phyloP scores from a whole-genome alignment of 257 asterid genomes.

The Solanum gandarillasii region DNA sequence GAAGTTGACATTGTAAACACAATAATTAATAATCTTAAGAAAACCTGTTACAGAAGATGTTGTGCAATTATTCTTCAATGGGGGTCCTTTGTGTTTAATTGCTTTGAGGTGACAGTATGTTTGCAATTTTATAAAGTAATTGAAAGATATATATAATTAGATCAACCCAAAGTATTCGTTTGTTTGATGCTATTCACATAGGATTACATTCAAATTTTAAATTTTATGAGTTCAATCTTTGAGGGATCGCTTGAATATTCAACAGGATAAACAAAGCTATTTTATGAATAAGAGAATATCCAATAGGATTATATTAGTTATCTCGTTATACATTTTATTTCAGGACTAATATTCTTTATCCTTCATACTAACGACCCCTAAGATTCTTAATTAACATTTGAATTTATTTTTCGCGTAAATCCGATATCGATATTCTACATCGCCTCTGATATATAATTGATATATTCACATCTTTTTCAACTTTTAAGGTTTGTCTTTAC shows the following conservation, averaged over 20 bases:
- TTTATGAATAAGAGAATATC: background rate
- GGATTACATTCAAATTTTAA: background rate
- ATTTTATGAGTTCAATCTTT: background rate
- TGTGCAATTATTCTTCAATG: background rate
- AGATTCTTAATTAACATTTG: background rate
- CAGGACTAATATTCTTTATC: too few relatives aligned
- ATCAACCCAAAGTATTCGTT: background rate
- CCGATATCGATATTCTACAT: background rate
- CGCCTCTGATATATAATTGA: too few relatives aligned
- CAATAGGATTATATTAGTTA: too few relatives aligned
- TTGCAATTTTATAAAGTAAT: background rate
- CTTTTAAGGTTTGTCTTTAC: background rate
- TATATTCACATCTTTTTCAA: background rate
- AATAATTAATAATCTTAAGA: background rate
- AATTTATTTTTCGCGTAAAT: background rate
- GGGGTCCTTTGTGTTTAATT: background rate
- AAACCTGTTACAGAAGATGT: background rate
- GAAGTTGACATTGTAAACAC: background rate
- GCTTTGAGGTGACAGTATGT: background rate
- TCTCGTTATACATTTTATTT: too few relatives aligned
- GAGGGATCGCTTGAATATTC: fast-evolving
- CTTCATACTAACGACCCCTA: too few relatives aligned
- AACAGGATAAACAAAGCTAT: too few relatives aligned
- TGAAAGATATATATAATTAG: background rate
- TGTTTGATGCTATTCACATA: background rate